Base-by-base conservation (phyloP, 495 filamentous ascomycete species). In the Annulohypoxylon stygium region DNA sequence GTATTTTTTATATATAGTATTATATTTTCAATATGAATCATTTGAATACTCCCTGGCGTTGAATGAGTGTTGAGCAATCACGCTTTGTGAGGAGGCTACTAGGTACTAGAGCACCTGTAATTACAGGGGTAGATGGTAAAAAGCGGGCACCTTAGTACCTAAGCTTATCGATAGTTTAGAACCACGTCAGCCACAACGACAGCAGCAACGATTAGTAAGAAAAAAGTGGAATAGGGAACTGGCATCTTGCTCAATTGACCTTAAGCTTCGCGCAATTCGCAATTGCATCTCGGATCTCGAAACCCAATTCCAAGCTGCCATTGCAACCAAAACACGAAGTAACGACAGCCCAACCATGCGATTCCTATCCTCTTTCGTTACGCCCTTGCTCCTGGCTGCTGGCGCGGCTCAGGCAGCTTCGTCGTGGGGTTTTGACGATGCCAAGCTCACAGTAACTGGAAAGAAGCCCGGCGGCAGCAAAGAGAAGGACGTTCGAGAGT, bases 341-440 rank as follows among this genome's bases (percentile, higher is more conserved):
- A 57, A 37, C 16, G 25, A 63, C 33, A 67, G 45, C 58, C 61
- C 67, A 12, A 82, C 73, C 55, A 88, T 88, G 86, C 81, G 82
- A 59, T 82, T 88, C 73, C 76, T 83, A 71, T 76, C 78, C 60
- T 86, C 86, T n/a, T 73, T 89, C 65, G 70, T 83, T 18, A 78
- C 84, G 41, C 82, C 83, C 63, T 70, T 88, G 75, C 78, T 87
- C 11, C 73, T 84, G 50, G 80, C 83, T 65, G 81, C 83, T 48
- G 81, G 82, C 68, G 77, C 80, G 72, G 82, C 76, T 75, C 80
- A 85, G 66, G 90, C 92, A 47, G 92, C 93, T 59, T 88, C 92
- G 37, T 89, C 89, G 33, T 97, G 94, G 94, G 88, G 89, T 18
- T 96, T 96, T 80, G 88, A 91, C 77, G 93, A 97, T 86, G 94